Evolutionary conservation across 441 rosid species (phyloP).

Genomic region (Populus hybrid): DNA sequence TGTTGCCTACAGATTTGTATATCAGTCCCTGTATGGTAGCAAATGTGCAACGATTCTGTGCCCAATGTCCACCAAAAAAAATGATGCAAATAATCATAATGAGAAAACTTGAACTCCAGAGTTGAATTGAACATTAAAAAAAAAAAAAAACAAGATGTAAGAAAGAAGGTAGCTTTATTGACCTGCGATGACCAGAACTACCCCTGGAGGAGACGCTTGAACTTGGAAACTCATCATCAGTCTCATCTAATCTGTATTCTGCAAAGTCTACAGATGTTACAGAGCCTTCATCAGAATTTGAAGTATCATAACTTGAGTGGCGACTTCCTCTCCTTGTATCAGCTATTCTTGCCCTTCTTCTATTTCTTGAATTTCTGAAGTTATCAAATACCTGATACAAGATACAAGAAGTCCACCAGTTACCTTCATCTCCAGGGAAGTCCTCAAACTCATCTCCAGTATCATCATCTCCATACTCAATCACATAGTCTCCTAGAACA

Average conservation of each 20-base stretch:
- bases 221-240: constrained; percentile 69
- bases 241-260: constrained; percentile 81
- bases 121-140: not conserved
- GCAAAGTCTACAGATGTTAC: constrained; percentile 76
- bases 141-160: too few species aligned
- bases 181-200: constrained; percentile 78
- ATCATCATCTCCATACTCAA: constrained; percentile 90
- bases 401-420: constrained; percentile 98
- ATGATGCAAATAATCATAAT: not conserved
- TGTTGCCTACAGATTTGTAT: not conserved
- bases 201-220: constrained; percentile 52
- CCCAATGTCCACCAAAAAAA: not conserved
- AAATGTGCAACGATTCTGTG: not conserved
- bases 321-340: constrained; percentile 77
- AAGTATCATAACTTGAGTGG: constrained; percentile 61
- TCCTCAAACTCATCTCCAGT: constrained; percentile 87
- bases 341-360: constrained; percentile 78
- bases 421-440: constrained; percentile 71
- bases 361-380: constrained; percentile 80
- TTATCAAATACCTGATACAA: constrained; percentile 86
- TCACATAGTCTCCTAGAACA: constrained; percentile 95
- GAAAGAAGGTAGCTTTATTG: constrained; percentile 19
- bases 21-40: not conserved
- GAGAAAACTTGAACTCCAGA: constrained; percentile 1
- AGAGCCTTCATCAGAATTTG: constrained; percentile 93